Base-by-base conservation (phyloP, 2,329 filamentous ascomycete genomes). In the Mollisiaceae sp. region DNA sequence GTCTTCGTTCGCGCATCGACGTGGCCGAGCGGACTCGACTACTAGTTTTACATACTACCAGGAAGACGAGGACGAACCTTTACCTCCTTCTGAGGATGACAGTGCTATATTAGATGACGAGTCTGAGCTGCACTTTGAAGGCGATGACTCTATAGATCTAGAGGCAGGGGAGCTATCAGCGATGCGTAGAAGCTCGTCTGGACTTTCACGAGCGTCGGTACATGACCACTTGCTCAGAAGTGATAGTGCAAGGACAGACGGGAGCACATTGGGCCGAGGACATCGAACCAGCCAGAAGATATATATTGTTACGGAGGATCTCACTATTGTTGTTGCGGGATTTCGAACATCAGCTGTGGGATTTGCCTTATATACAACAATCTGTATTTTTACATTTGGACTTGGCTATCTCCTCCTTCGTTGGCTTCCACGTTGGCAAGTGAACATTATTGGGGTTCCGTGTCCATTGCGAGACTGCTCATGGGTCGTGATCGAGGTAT, bases 31-130 rank as follows among this genome's bases (percentile, higher is more conserved):
- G 71, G 92, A 94, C 74, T 98, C 94, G 15, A 93, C 86, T 6
- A 82, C 94, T 35, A 97, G 93, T 79, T 98, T 97, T 77, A 89
- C 93, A 1, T 97, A 93, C 78, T 96, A 95, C 75, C 90, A 92
- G 66, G 89, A 91, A 32, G 82, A 82, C 18, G 82, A 86, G 15
- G 83, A 87, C 14, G 83, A 88, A 68, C 79, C 83, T 57, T 77
- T 74, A 77, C 64, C 65, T 8, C 65, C 68, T 11, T 71, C 71
- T 60, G 79, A 81, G 59, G 74, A 80, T 64, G 77, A 81, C 70
- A 73, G 69, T 50, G 75, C 73, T 11, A 74, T 78, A 47, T 63
- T 79, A 12, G 79, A 54, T 54, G 79, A 80, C n/a, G 80, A 80
- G 69, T 72, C 70, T 2, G 74, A 73, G 35, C 59, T 75, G 64